A percentile compares a stretch with the other conserved stretches of the same genome.
These are phyloP conservation scores for Ceratobasidium sp. DNA, from an alignment of 1,284 basidiomycete species.

Conservation along the genomic window DNA sequence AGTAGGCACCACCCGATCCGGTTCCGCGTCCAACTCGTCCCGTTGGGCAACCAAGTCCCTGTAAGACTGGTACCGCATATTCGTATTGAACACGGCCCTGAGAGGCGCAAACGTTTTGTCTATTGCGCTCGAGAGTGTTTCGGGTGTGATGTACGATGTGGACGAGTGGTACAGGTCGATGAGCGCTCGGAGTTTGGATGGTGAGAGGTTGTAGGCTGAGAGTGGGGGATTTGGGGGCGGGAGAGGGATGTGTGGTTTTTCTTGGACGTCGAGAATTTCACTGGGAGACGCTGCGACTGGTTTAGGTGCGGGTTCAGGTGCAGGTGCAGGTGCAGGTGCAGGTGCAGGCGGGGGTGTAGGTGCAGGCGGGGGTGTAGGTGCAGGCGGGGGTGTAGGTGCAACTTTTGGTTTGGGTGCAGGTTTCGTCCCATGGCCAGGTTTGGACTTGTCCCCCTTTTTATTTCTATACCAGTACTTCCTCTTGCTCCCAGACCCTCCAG, in stretches of 20 bases:
- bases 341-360: too few species aligned
- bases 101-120: conserved; percentile 16
- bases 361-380: too few species aligned
- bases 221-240: background rate
- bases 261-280: background rate
- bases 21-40: conserved; percentile 5
- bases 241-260: conserved; percentile 3
- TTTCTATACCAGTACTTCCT: too few species aligned
- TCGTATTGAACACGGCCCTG: background rate
- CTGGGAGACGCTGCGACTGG: background rate
- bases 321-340: background rate
- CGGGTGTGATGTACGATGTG: conserved; percentile 15
- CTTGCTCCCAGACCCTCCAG: too few species aligned
- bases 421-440: too few species aligned
- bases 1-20: conserved; percentile 23
- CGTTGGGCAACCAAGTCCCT: background rate
- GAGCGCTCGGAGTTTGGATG: conserved; percentile 11
- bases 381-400: too few species aligned
- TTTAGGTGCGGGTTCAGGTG: background rate
- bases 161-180: conserved; percentile 32
- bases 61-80: background rate
- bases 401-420: too few species aligned
- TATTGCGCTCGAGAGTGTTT: conserved; percentile 28
- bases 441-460: too few species aligned
- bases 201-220: background rate